A percentile compares a stretch with the other conserved stretches of the same genome.
phyloP scores from a whole-genome alignment of 371 early-diverging fungal genomes.

The Blyttiomyces sp. region DNA sequence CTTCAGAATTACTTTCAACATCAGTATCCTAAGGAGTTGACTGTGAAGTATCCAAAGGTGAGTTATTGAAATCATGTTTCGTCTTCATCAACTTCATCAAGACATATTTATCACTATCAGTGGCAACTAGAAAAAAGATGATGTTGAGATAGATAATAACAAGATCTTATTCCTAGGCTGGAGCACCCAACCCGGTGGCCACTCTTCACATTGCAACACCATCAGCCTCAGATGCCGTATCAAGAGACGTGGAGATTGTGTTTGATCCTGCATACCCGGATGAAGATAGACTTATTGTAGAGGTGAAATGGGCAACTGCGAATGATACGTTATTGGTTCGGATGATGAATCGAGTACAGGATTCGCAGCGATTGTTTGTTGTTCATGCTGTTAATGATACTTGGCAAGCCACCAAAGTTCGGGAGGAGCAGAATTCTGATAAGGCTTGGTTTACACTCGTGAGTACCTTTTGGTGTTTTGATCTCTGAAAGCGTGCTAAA shows the following conservation, averaged over 20 bases:
- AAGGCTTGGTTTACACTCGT: slow-evolving; percentile 40
- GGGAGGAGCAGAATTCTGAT: slow-evolving; percentile 37
- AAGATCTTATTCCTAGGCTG: slow-evolving; percentile 61
- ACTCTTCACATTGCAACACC: slow-evolving; percentile 66
- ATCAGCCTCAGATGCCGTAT: slow-evolving; percentile 8
- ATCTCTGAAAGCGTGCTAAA: neutral
- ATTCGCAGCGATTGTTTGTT: slow-evolving; percentile 65
- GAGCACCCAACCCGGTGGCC: slow-evolving; percentile 79
- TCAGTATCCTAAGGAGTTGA: slow-evolving; percentile 67
- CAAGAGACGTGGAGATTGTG: slow-evolving; percentile 15
- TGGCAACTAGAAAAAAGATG: too few species aligned
- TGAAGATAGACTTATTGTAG: slow-evolving; percentile 74
- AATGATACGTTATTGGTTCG: slow-evolving; percentile 69
- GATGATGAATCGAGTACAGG: slow-evolving; percentile 87
- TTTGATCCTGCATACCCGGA: slow-evolving; percentile 52
- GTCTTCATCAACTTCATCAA: too few species aligned
- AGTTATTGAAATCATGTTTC: too few species aligned
- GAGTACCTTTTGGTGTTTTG: slow-evolving; percentile 1
- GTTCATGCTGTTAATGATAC: slow-evolving; percentile 18
- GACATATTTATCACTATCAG: too few species aligned
- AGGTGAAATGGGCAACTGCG: slow-evolving; percentile 75
- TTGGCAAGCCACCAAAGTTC: slow-evolving; percentile 34
- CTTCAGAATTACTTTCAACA: slow-evolving; percentile 57
- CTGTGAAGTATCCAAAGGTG: slow-evolving; percentile 83
- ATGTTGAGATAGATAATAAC: too few species aligned